Evolutionary conservation across 768 basidiomycete genomes (phyloP), one percentile per base, ranked within the genome.

Genomic region (Mycena filopes): DNA sequence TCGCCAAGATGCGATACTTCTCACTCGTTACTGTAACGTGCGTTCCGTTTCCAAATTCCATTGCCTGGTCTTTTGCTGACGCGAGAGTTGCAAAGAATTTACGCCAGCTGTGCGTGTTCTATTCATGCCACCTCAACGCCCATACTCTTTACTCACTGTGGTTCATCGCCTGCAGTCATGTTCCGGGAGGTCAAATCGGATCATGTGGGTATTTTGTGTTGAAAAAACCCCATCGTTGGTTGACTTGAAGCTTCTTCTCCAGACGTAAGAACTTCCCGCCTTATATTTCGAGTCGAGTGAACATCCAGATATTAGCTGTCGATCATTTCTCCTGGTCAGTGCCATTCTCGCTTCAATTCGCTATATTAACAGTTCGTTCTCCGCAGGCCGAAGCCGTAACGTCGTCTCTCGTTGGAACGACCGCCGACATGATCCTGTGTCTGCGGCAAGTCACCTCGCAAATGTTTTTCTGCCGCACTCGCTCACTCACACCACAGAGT

Each of bases 121-220:
- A 23, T 53, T 13, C n/a, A n/a, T n/a, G n/a, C n/a, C n/a, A n/a
- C n/a, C n/a, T n/a, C n/a, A n/a, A n/a, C n/a, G n/a, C n/a, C n/a
- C n/a, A n/a, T n/a, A n/a, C n/a, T n/a, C n/a, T n/a, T n/a, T n/a
- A n/a, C n/a, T 49, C 36, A 11, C 36, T 15, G 11, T 21, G 25
- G 8, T 10, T 40, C 12, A n/a, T 1, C 36, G 11, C 8, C 16
- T 4, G 13, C 50, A 53, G 50, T 53, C 16, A 53, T 36, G n/a
- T 40, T 53, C 12, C 50, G 50, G 2, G 50, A 38, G 10, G n/a
- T 53, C n/a, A 53, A 53, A 23, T 53, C 50, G 21, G 50, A 53
- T 23, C 13, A 40, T n/a, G 50, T 53, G 25, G 13, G 33, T 23
- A 15, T 10, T 23, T 11, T 23, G 5, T 51, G 5, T 51, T 4